Evolutionary conservation across 306 rosid species (phyloP), one percentile per base, ranked within the genome.

Genomic region (Cajanus cajan): DNA sequence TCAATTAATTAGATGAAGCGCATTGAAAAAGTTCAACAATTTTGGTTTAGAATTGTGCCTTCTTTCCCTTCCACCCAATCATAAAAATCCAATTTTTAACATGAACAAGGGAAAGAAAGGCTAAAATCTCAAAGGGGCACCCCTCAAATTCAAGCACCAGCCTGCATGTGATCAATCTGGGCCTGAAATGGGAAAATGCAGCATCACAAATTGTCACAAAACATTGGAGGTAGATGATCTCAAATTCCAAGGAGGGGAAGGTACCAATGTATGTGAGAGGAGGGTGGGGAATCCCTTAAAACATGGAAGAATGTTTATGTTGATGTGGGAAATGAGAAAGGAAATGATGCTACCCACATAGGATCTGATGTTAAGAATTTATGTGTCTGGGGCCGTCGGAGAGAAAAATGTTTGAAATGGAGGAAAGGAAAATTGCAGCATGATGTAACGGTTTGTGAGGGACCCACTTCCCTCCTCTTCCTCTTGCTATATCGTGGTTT

Each of bases 91-190:
- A 57, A 80, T 62, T 84, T 67, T 34, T 25, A 16, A 63, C 4
- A 44, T 74, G 45, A 36, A 84, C 85, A 92, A 88, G 94, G 95
- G 93, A 94, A 90, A 86, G 89, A 90, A 87, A 85, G 79, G 83
- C 83, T 28, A 57, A 64, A 86, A 45, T 39, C 47, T 69, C 79
- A 80, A 80, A 59, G 68, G 80, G 68, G 84, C 43, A 71, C 52
- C 68, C 67, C 75, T 61, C 86, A 71, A 75, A 84, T 78, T 77
- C 81, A 82, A 73, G 33, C 41, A 64, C 85, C 86, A 89, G 81
- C 86, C 90, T 87, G 72, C n/a, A 82, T 74, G 68, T 48, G 64
- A 83, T 80, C 18, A 68, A 34, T 44, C 7, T 68, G 31, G 8
- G 22, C 70, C 44, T 34, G 41, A 76, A 80, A 72, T 9, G 67